These are phyloP conservation scores for Pleurotus cornucopiae DNA, from an alignment of 768 basidiomycete genomes.

Conservation along the genomic window DNA sequence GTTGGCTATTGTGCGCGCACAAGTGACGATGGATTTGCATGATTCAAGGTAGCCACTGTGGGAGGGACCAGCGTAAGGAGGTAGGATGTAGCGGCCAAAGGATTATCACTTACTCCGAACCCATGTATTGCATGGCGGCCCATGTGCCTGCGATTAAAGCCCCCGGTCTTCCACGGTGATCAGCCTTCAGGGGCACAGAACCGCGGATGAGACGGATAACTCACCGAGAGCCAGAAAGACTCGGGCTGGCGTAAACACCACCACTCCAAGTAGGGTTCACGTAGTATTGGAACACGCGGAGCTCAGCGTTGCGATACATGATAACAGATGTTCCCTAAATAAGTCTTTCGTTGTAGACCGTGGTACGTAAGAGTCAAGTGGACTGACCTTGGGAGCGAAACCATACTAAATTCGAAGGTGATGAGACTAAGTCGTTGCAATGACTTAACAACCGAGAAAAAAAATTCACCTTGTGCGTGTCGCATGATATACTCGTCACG, in stretches of 20 bases:
- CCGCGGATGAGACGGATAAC: constrained; percentile 12
- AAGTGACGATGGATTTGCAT: constrained; percentile 76
- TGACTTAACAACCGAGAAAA: background rate
- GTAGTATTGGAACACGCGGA: constrained; percentile 84
- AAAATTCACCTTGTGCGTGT: constrained; percentile 79
- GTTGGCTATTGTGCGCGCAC: constrained; percentile 65
- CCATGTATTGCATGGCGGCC: constrained; percentile 95
- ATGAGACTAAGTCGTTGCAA: constrained; percentile 2
- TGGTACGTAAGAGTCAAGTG: background rate
- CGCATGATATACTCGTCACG: constrained; percentile 93
- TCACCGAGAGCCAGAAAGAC: constrained; percentile 86
- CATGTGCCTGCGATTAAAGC: constrained; percentile 92
- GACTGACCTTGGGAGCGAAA: constrained; percentile 81
- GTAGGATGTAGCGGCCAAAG: constrained; percentile 1
- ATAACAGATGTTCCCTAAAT: constrained; percentile 84
- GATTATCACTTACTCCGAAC: constrained; percentile 59
- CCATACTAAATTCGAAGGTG: constrained; percentile 58
- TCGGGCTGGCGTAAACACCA: constrained; percentile 88
- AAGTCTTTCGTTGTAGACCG: background rate
- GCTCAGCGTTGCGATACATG: constrained; percentile 82
- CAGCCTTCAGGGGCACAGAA: background rate
- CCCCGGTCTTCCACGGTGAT: constrained; percentile 58
- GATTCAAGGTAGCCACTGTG: constrained; percentile 83
- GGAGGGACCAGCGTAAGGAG: constrained; percentile 2
- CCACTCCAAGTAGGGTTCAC: constrained; percentile 80